These are phyloP conservation scores for Escallonia herrerae DNA, from an alignment of 129 eudicot genomes.

Conservation along the genomic window DNA sequence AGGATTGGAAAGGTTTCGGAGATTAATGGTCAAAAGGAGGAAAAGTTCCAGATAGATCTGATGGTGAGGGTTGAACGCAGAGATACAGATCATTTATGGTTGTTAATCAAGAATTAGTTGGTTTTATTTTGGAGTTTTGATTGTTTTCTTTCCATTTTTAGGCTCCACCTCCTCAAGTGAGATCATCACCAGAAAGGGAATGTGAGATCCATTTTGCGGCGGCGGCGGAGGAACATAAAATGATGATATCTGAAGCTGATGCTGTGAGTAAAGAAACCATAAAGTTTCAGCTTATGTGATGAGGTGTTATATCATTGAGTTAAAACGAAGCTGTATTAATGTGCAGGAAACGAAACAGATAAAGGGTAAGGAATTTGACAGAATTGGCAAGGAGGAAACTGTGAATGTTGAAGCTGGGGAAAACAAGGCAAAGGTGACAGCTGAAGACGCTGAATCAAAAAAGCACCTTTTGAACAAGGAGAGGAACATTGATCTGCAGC, in stretches of 20 bases:
- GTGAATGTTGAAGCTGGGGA: slow-evolving; percentile 21
- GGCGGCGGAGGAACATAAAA: slow-evolving; percentile 24
- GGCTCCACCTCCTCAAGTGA: slow-evolving; percentile 94
- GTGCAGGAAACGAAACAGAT: slow-evolving; percentile 34
- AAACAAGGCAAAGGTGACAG: slow-evolving; percentile 22
- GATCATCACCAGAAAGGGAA: slow-evolving; percentile 62
- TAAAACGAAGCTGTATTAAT: not conserved
- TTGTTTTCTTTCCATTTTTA: slow-evolving; percentile 18
- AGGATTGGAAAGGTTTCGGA: slow-evolving; percentile 31
- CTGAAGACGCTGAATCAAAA: slow-evolving; percentile 28
- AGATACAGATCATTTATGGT: not conserved
- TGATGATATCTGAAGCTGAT: slow-evolving; percentile 21
- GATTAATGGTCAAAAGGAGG: slow-evolving; percentile 39
- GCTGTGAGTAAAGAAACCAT: slow-evolving; percentile 11
- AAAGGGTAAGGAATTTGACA: slow-evolving; percentile 29
- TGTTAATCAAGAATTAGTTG: not conserved
- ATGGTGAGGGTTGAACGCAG: slow-evolving; percentile 44
- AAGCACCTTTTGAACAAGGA: slow-evolving; percentile 34
- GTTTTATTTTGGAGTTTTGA: slow-evolving; percentile 1
- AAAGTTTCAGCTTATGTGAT: not conserved
- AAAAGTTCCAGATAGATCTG: slow-evolving; percentile 83
- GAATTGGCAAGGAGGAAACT: slow-evolving; percentile 23
- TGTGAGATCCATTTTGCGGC: slow-evolving; percentile 17
- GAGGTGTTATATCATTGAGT: not conserved
- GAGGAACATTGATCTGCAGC: slow-evolving; percentile 35